Evolutionary conservation across 345 rosid species (phyloP), one percentile per base, ranked within the genome.

Genomic region (Brassica juncea): DNA sequence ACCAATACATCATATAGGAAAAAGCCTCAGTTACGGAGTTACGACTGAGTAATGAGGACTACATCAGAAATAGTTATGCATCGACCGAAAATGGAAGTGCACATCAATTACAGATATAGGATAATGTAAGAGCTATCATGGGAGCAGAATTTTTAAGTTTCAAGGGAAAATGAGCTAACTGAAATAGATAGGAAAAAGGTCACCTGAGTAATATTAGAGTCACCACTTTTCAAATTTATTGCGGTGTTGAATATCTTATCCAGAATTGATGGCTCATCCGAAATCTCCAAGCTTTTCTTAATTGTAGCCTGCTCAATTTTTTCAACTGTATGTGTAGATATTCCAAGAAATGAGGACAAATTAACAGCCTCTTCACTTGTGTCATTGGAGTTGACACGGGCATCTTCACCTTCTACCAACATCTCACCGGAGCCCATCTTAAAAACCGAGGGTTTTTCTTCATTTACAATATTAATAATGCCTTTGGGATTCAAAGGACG

Each of bases 231-330:
- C 78, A 84, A 71, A 61, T 88, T 84, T 68, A 84, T 78, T 44
- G 88, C 88, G 59, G 86, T 86, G 77, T 88, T 82, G 76, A 95
- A 93, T 70, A 89, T 81, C 85, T 88, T 91, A 77, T 93, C 96
- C 59, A 95, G 89, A 80, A 93, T 85, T 74, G 98, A 87, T 74
- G 88, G 79, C 69, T 89, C 82, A 61, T 81, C 81, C 23, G 89
- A 73, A 73, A 65, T 86, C 39, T 76, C 87, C 59, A 67, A 71
- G 76, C 78, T 68, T 85, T 85, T 82, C 78, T 78, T 80, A 79
- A 74, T 65, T 79, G 78, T 79, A 84, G 87, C 86, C 80, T 82
- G 86, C 68, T 86, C 89, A 57, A 75, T 42, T 32, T 81, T 59
- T 14, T 64, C 71, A 69, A 68, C 21, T 74, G 66, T 68, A 82